Evolutionary conservation across 441 rosid genomes (phyloP).

Genomic region (Sinapis alba): DNA sequence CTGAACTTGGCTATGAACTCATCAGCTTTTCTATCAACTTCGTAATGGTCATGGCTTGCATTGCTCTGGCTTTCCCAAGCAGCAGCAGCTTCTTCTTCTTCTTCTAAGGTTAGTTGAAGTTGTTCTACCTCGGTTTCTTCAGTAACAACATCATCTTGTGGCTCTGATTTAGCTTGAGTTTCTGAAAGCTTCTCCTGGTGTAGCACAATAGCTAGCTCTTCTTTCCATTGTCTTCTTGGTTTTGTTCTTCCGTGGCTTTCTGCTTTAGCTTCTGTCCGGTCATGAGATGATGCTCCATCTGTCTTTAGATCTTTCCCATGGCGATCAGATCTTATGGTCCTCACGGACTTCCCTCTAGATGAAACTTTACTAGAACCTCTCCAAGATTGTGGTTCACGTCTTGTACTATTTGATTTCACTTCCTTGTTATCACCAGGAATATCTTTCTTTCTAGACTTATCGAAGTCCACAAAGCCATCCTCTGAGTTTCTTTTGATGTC

Average conservation of each 20-base stretch:
- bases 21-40: slow-evolving; percentile 89
- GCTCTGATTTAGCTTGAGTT: neutral
- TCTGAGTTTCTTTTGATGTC: slow-evolving; percentile 26
- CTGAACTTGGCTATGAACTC: slow-evolving; percentile 93
- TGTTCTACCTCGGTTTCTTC: slow-evolving; percentile 37
- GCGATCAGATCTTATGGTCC: slow-evolving; percentile 55
- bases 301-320: slow-evolving; percentile 33
- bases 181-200: slow-evolving; percentile 16
- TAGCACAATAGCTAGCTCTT: slow-evolving; percentile 33
- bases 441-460: slow-evolving; percentile 32
- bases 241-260: slow-evolving; percentile 28
- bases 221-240: slow-evolving; percentile 26
- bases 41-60: slow-evolving; percentile 50
- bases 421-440: slow-evolving; percentile 13
- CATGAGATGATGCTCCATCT: slow-evolving; percentile 40
- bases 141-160: neutral
- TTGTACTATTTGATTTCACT: slow-evolving; percentile 11
- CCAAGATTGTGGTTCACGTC: slow-evolving; percentile 40
- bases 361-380: slow-evolving; percentile 45
- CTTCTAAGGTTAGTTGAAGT: slow-evolving; percentile 35
- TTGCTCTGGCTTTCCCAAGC: slow-evolving; percentile 39
- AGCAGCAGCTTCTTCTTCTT: slow-evolving; percentile 36
- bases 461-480: slow-evolving; percentile 18
- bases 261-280: slow-evolving; percentile 22
- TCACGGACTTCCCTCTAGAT: slow-evolving; percentile 65